Evolutionary conservation across 2,329 filamentous ascomycete genomes (phyloP).

Genomic region (Neofusicoccum umdonicola): DNA sequence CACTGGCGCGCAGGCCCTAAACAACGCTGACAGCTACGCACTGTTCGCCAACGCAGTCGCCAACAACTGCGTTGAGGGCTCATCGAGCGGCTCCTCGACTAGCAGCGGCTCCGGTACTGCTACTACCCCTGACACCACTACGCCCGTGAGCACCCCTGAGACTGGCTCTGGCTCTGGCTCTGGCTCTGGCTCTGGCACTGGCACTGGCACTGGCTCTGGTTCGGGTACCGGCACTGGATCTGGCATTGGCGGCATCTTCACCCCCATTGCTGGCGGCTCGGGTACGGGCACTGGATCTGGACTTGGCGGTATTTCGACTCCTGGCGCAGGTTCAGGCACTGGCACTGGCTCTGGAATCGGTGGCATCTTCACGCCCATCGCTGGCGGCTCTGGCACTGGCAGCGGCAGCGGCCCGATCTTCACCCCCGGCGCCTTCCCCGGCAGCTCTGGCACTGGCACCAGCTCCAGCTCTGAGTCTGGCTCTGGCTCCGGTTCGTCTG

Average conservation of each 20-base stretch:
- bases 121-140: not conserved
- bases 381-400: not conserved
- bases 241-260: not conserved
- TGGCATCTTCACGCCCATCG: not conserved
- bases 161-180: not conserved
- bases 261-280: not conserved
- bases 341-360: not conserved
- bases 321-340: not conserved
- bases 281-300: not conserved
- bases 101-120: not conserved
- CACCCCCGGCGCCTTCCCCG: too few species aligned
- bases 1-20: not conserved
- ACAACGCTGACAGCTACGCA: conserved; percentile 61
- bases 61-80: not conserved
- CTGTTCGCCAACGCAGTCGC: conserved; percentile 25
- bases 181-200: not conserved
- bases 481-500: too few species aligned
- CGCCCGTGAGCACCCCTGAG: not conserved
- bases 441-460: too few species aligned
- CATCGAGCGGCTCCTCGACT: not conserved
- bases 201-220: not conserved
- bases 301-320: not conserved
- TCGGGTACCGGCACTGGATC: not conserved
- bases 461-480: too few species aligned
- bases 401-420: too few species aligned